Evolutionary conservation across 108 stramenopile genomes (phyloP).

Genomic region (Skeletonema potamos): DNA sequence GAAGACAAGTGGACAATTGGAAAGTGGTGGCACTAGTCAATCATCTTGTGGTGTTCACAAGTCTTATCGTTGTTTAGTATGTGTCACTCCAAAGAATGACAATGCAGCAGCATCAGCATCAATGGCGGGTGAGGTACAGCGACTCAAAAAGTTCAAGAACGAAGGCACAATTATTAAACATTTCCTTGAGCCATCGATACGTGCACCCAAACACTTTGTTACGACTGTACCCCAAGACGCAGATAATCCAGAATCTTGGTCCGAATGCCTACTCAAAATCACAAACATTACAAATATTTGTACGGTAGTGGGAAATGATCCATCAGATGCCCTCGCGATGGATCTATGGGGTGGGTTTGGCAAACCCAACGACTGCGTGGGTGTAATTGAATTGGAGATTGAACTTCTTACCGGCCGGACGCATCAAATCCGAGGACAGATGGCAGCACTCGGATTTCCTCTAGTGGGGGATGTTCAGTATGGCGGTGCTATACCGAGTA

Average conservation of each 20-base stretch:
- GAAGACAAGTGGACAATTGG: slow-evolving; percentile 53
- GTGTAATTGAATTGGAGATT: slow-evolving; percentile 67
- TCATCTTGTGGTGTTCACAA: slow-evolving; percentile 60
- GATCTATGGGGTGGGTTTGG: slow-evolving; percentile 33
- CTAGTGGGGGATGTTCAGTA: slow-evolving; percentile 83
- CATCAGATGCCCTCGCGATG: slow-evolving; percentile 20
- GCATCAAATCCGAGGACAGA: slow-evolving; percentile 90
- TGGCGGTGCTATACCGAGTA: slow-evolving; percentile 63
- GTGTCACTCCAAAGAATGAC: slow-evolving; percentile 31
- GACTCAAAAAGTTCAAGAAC: slow-evolving; percentile 28
- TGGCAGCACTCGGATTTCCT: slow-evolving; percentile 71
- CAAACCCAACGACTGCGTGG: slow-evolving; percentile 56
- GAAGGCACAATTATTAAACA: slow-evolving; percentile 56
- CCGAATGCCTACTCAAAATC: slow-evolving; percentile 73
- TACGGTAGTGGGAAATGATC: slow-evolving; percentile 44
- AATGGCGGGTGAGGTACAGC: slow-evolving; percentile 29
- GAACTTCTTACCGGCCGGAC: slow-evolving; percentile 82
- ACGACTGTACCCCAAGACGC: slow-evolving; percentile 18
- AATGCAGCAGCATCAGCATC: not conserved
- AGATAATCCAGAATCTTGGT: slow-evolving; percentile 52
- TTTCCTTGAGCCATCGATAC: slow-evolving; percentile 71
- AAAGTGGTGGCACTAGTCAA: not conserved
- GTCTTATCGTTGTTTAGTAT: slow-evolving; percentile 77
- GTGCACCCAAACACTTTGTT: slow-evolving; percentile 64
- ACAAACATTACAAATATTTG: slow-evolving; percentile 47